Base-by-base conservation (phyloP, 169 alveolate genomes). In the Babesia bovis region DNA sequence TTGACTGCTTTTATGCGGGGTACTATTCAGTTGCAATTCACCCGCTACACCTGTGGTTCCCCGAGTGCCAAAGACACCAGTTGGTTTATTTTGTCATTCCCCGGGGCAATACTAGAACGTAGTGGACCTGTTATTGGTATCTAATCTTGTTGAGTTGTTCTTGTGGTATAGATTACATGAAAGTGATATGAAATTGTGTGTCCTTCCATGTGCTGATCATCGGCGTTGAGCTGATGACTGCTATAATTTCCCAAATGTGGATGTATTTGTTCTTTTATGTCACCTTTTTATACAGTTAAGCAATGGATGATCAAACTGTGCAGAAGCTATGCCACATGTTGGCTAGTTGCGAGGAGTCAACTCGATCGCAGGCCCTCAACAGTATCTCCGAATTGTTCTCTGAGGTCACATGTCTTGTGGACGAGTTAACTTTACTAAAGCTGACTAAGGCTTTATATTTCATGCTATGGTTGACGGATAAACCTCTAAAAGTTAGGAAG, bases 381-480 rank as follows among this genome's bases (percentile, higher is more conserved):
- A 52, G 51, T n/a, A 26, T 79, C 23, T 28, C 36, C 13, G 60
- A 79, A 44, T 52, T 73, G 10, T 69, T 79, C 63, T 40, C 52
- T 21, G 58, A 68, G 57, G 40, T 42, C 15, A 35, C 32, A 25
- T 63, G 40, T 1, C 33, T n/a, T 10, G 57, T 49, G 5, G 83
- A 69, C 55, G 73, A 51, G 17, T 33, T 67, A 33, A 33, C 77
- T 19, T 38, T 79, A 49, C 41, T 36, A 17, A 79, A 79, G 50
- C 25, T 79, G 26, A 25, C 61, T 25, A 79, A 69, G 47, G 82
- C 82, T 17, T 59, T 79, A 17, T 79, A 79, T 49, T 79, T 59
- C 63, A 49, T 47, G 60, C 58, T 79, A 0, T 79, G 87, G 87
- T 59, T 69, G 83, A 59, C 87, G 17, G 87, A 79, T 23, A 69